Percentiles rank a stretch among this genome's conserved stretches.
These are phyloP conservation scores for Colletotrichum endophyticum DNA, from an alignment of 2,329 filamentous ascomycete species.

Conservation along the genomic window DNA sequence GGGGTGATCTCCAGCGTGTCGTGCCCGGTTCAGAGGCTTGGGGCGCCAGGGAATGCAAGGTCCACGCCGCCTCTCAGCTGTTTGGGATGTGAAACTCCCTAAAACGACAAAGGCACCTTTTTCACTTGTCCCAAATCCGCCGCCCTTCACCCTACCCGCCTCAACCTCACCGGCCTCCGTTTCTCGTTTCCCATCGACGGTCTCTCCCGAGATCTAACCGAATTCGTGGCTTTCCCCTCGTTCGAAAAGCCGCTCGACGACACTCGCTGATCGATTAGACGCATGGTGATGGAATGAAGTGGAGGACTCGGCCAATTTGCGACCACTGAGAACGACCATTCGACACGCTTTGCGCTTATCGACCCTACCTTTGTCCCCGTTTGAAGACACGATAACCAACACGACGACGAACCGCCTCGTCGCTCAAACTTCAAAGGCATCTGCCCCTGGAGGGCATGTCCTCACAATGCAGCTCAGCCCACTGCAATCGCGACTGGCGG, in stretches of 20 bases:
- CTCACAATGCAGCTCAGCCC: conserved; percentile 65
- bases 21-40: neutral
- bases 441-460: conserved; percentile 47
- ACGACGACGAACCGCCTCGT: neutral
- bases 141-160: neutral
- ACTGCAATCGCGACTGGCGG: conserved; percentile 74
- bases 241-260: conserved; percentile 4
- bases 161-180: neutral
- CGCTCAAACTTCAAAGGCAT: neutral
- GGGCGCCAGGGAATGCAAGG: neutral
- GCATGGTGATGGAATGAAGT: conserved; percentile 3
- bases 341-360: neutral
- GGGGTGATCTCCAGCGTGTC: neutral
- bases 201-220: neutral
- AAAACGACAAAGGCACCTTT: conserved; percentile 14
- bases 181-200: neutral
- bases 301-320: neutral
- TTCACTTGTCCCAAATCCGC: neutral
- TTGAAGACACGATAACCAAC: neutral
- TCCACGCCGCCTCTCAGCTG: conserved; percentile 11
- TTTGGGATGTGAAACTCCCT: conserved; percentile 22
- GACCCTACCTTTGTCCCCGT: neutral
- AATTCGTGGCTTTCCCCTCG: neutral
- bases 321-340: neutral
- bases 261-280: neutral